Base-by-base conservation (phyloP, 192 early-diverging fungal species). In the Coemansia sp. region DNA sequence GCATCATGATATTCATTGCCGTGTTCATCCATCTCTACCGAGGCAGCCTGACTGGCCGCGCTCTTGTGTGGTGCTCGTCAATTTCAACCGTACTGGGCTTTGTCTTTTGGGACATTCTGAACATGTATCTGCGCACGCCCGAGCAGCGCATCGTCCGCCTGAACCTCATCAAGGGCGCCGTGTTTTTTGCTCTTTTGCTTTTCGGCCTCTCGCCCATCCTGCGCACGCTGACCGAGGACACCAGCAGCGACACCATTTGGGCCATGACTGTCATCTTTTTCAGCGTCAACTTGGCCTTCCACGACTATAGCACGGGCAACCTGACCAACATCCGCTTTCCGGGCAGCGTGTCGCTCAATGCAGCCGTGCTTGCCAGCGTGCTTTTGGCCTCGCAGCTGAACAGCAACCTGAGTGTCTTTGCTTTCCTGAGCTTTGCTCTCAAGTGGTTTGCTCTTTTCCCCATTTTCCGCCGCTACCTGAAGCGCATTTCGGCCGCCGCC, bases 381-480 rank as follows among this genome's bases (percentile, higher is more conserved):
- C 74, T 98, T 8, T 69, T 98, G 15, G 91, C 93, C 0, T 97
- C 94, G 3, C 80, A 90, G 43, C 77, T 98, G 17, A 49, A 82
- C 46, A 87, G 85, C 50, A 90, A 95, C 56, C 49, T 85, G n/a
- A 81, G 88, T 66, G 94, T 95, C 1, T 95, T 91, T 80, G 86
- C 85, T 0, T 81, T 98, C 45, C 76, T 96, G 76, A 73, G 86
- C 1, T 88, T 91, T 79, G 89, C 92, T 18, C 83, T 98, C 9
- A 80, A 87, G 53, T 89, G 91, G 83, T 98, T 98, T 78, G 93
- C 87, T 2, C 63, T 98, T n/a, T 92, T 97, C 58, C 96, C 96
- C 0, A 91, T 95, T 32, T 85, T 94, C 46, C 81, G 92, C 14
- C 81, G 93, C 47, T 83, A 89, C 50, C 70, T 87, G 17, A 81